Conservation (phyloP, 2,329 filamentous ascomycete genomes). For the Corinectria fuckeliana region DNA sequence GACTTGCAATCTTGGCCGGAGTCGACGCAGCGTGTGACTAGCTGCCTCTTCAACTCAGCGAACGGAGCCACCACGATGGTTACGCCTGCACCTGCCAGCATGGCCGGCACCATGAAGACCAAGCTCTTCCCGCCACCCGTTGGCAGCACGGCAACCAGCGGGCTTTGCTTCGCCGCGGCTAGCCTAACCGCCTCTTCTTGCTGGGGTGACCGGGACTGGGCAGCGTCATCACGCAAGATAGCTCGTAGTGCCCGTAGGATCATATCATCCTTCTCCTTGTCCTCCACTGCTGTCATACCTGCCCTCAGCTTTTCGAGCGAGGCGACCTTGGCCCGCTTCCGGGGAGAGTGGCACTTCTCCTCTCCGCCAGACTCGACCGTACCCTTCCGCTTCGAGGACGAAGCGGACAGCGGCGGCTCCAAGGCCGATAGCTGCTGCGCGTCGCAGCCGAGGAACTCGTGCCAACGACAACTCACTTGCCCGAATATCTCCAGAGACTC, state of each 20-base stretch:
- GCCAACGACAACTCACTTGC: not conserved
- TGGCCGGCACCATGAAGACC: not conserved
- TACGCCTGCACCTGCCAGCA: not conserved
- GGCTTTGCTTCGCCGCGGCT: not conserved
- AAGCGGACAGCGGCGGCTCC: no score
- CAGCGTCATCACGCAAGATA: no score
- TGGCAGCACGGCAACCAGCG: not conserved
- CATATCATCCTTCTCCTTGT: no score
- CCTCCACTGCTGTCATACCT: no score
- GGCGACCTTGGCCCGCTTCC: no score
- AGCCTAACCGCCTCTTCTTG: not conserved
- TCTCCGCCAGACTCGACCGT: no score
- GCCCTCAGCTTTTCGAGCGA: no score
- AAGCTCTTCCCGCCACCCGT: not conserved
- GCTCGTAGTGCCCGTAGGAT: no score
- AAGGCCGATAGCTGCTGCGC: no score
- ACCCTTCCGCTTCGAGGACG: no score
- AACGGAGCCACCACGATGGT: not conserved
- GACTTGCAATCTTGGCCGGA: not conserved
- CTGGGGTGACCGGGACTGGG: no score
- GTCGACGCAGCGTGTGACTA: not conserved
- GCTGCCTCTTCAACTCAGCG: not conserved
- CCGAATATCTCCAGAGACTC: not conserved
- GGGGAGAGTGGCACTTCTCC: no score
- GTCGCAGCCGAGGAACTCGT: not conserved